phyloP scores from a whole-genome alignment of 2,329 filamentous ascomycete genomes.

The Celoporthe dispersa region DNA sequence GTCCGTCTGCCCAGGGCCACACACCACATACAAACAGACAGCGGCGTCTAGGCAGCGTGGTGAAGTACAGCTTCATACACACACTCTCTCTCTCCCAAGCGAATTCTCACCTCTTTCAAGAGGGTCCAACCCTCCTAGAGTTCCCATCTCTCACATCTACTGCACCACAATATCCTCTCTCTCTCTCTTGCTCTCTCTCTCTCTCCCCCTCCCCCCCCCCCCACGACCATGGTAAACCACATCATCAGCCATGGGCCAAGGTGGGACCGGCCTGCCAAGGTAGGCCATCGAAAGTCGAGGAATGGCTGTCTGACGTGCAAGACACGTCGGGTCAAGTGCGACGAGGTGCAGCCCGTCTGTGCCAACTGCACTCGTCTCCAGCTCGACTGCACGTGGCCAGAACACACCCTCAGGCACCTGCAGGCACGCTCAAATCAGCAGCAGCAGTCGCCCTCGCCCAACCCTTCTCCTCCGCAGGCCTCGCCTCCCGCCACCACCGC shows the following conservation, averaged over 20 bases:
- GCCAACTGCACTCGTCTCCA: constrained; percentile 35
- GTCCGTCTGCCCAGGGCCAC: no score
- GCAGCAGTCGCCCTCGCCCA: constrained; percentile 17
- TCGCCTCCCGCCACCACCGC: constrained; percentile 12
- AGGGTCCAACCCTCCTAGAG: no score
- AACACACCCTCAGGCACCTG: neutral
- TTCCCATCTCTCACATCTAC: no score
- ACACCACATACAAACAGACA: no score
- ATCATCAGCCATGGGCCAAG: neutral
- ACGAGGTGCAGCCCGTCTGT: constrained; percentile 35
- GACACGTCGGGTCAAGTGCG: constrained; percentile 38
- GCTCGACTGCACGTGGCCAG: constrained; percentile 34
- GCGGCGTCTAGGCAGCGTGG: neutral
- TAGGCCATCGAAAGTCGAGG: constrained; percentile 39
- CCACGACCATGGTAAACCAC: neutral
- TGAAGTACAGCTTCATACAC: no score
- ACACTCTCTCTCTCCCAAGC: no score
- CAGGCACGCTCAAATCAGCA: neutral
- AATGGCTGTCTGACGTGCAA: constrained; percentile 40
- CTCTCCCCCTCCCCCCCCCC: no score
- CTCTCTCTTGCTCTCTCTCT: no score
- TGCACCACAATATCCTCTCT: no score
- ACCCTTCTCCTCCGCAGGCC: neutral
- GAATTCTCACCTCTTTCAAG: no score
- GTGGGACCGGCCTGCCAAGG: constrained; percentile 31